Conservation (phyloP, 2,329 filamentous ascomycete genomes). For the Akanthomyces muscarius region DNA sequence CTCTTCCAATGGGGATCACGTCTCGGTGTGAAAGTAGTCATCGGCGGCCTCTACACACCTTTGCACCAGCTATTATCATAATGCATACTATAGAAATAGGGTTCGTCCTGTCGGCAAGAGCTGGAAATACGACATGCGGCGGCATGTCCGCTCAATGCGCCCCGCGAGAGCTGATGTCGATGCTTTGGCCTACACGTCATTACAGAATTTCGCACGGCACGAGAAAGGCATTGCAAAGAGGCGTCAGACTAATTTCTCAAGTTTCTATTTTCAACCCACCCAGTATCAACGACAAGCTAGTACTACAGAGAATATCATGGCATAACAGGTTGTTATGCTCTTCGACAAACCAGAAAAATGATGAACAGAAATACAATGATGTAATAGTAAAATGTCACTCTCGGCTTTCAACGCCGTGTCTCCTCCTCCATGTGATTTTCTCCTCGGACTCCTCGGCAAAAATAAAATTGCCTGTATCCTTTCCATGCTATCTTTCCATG, state of each 20-base stretch:
- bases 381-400: not conserved
- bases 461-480: not conserved
- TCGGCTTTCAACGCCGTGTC: constrained; percentile 9
- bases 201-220: not conserved
- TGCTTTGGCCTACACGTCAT: not conserved
- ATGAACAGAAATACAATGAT: constrained; percentile 7
- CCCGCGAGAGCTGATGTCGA: not conserved
- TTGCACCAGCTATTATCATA: not conserved
- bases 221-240: not conserved
- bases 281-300: constrained; percentile 6
- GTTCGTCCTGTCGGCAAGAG: not conserved
- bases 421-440: not conserved
- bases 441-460: not conserved
- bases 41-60: not conserved
- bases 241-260: not conserved
- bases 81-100: not conserved
- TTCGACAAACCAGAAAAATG: not conserved
- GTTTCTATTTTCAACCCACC: not conserved
- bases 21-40: not conserved
- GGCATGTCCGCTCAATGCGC: not conserved
- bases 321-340: constrained; percentile 5
- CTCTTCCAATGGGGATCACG: not conserved
- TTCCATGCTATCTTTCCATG: not conserved
- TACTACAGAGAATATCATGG: constrained; percentile 12
- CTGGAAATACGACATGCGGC: not conserved